Percentiles rank a stretch among this genome's conserved stretches.
phyloP scores from a whole-genome alignment of 257 asterid genomes.

The Linderniella brevidens region DNA sequence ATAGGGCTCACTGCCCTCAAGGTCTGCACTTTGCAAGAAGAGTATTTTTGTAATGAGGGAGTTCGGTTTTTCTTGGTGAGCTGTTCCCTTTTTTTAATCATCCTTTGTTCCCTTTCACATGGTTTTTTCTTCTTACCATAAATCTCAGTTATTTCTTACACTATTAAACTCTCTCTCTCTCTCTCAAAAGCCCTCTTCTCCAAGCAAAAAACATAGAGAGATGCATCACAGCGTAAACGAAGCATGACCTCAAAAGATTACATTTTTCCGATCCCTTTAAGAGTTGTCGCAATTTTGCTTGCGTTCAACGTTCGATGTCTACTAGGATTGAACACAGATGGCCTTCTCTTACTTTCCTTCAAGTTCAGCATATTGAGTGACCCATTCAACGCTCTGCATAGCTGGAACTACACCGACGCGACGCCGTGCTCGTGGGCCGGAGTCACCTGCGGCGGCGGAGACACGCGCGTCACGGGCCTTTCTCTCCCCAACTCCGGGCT shows the following conservation, averaged over 20 bases:
- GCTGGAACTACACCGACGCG: constrained; percentile 35
- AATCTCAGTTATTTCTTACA: constrained; percentile 31
- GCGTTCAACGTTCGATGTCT: constrained; percentile 1
- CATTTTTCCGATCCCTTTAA: neutral
- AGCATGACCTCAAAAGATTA: neutral
- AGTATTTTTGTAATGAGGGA: constrained; percentile 25
- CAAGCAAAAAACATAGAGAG: neutral
- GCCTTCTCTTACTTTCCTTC: constrained; percentile 51
- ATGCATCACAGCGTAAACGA: constrained; percentile 1
- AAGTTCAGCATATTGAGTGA: constrained; percentile 40
- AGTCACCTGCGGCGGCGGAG: constrained; percentile 51
- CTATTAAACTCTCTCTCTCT: neutral
- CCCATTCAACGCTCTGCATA: constrained; percentile 35
- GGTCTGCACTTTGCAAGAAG: constrained; percentile 17
- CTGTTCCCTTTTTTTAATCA: constrained; percentile 13
- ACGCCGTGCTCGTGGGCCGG: constrained; percentile 92
- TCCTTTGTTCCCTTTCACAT: constrained; percentile 25
- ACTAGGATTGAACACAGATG: constrained; percentile 29
- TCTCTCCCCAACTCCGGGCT: constrained; percentile 47
- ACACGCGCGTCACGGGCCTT: constrained; percentile 47
- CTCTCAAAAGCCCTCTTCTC: neutral
- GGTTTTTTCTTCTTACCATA: constrained; percentile 27
- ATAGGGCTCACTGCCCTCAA: constrained; percentile 1
- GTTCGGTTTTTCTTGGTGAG: constrained; percentile 31
- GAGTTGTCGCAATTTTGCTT: neutral